phyloP scores from a whole-genome alignment of 2,329 filamentous ascomycete genomes.

The Gliomastix tumulicola region DNA sequence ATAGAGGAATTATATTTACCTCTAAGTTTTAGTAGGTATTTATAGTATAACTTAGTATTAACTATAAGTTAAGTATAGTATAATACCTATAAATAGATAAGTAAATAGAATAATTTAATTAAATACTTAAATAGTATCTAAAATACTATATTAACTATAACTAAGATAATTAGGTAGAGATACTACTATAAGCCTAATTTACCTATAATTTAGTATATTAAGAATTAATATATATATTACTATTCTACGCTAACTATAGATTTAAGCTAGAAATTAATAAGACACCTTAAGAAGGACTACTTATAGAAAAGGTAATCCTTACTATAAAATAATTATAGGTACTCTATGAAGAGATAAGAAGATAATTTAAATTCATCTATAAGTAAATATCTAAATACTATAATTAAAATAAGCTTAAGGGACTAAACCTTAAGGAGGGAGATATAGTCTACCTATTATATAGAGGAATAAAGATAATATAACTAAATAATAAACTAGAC shows the following conservation, averaged over 20 bases:
- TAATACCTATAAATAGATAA: too few relatives aligned
- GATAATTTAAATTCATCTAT: conserved; percentile 5
- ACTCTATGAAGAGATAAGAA: too few relatives aligned
- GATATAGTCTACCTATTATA: conserved; percentile 8
- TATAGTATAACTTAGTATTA: conserved; percentile 4
- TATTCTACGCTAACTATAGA: neutral
- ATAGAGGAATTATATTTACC: too few relatives aligned
- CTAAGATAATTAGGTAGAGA: neutral
- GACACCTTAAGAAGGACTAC: neutral
- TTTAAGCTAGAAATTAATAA: neutral
- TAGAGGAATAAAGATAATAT: neutral
- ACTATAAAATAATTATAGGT: too few relatives aligned
- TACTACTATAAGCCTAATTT: neutral
- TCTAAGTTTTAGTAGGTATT: conserved; percentile 2
- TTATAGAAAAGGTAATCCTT: conserved; percentile 5
- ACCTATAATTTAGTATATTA: neutral
- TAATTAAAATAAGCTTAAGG: conserved; percentile 9
- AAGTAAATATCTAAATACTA: conserved; percentile 7
- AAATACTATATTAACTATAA: neutral
- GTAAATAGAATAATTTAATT: conserved; percentile 1
- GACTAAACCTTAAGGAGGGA: conserved; percentile 6
- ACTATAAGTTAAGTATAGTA: too few relatives aligned
- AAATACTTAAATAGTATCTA: neutral
- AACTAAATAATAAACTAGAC: neutral
- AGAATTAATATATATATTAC: too few relatives aligned